Conservation (phyloP, 2,329 filamentous ascomycete genomes). For the Colletotrichum spaethianum region DNA sequence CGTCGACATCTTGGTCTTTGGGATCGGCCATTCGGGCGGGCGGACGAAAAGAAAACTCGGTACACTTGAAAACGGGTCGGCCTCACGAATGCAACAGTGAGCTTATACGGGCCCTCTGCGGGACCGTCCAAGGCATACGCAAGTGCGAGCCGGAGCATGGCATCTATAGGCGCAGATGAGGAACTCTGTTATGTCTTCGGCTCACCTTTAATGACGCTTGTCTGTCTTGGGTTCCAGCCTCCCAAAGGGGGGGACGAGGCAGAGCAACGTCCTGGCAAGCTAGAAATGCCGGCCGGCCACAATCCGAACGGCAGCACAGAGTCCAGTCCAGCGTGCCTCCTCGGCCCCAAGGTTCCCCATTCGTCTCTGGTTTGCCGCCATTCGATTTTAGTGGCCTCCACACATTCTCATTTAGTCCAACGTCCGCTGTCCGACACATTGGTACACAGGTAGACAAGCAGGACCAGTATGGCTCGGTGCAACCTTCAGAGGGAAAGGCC, state of each 20-base stretch:
- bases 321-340: neutral
- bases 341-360: constrained; percentile 3
- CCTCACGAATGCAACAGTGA: neutral
- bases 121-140: neutral
- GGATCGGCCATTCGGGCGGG: neutral
- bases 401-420: constrained; percentile 37
- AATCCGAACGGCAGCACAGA: constrained; percentile 33
- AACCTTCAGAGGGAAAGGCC: constrained; percentile 30
- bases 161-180: neutral
- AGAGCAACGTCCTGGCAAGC: constrained; percentile 4
- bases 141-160: neutral
- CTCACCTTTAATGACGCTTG: constrained; percentile 17
- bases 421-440: constrained; percentile 34
- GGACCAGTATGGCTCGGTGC: constrained; percentile 24
- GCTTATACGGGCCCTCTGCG: neutral
- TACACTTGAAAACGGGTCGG: neutral
- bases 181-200: neutral
- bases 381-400: constrained; percentile 35
- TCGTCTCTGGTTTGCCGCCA: constrained; percentile 20
- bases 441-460: too few species aligned
- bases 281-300: constrained; percentile 36
- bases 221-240: constrained; percentile 17
- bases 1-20: neutral
- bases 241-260: neutral
- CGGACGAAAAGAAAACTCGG: neutral